phyloP scores from a whole-genome alignment of 768 basidiomycete species.

The Suillus paluster region DNA sequence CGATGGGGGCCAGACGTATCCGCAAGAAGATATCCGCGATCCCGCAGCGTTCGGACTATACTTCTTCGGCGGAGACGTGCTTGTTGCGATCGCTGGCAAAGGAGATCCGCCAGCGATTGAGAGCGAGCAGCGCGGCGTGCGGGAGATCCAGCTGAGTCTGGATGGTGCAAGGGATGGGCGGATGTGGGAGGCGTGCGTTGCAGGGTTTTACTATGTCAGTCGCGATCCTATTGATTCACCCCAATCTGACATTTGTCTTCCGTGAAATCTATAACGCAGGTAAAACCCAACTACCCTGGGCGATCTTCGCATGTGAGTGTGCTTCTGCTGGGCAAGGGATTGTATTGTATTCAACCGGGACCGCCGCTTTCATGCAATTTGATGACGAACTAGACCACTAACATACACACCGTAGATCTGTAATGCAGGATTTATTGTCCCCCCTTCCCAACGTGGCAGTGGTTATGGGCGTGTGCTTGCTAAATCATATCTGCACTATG shows the following conservation, averaged over 20 bases:
- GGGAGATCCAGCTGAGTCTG: slow-evolving; percentile 35
- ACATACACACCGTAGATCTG: slow-evolving; percentile 59
- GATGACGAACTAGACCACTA: background rate
- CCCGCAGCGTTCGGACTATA: slow-evolving; percentile 68
- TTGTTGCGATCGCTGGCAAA: slow-evolving; percentile 59
- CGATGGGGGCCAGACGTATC: slow-evolving; percentile 80
- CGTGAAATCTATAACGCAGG: slow-evolving; percentile 36
- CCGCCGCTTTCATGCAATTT: background rate
- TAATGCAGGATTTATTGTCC: slow-evolving; percentile 89
- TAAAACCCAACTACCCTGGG: slow-evolving; percentile 91
- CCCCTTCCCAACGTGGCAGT: slow-evolving; percentile 59
- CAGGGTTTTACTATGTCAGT: slow-evolving; percentile 80
- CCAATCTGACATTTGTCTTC: slow-evolving; percentile 5
- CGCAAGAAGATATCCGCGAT: slow-evolving; percentile 69
- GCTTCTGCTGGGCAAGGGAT: slow-evolving; percentile 1
- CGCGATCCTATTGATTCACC: slow-evolving; percentile 8
- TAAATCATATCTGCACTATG: slow-evolving; percentile 79
- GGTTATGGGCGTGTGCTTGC: slow-evolving; percentile 77
- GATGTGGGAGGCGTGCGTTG: slow-evolving; percentile 70
- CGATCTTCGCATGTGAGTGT: slow-evolving; percentile 84
- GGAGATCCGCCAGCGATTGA: slow-evolving; percentile 18
- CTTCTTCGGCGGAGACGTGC: slow-evolving; percentile 78
- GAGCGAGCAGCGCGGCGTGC: slow-evolving; percentile 19
- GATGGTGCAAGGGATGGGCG: slow-evolving; percentile 52
- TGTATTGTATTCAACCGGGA: background rate